These are phyloP conservation scores for Malus hybrid DNA, from an alignment of 331 rosid species.

Conservation along the genomic window DNA sequence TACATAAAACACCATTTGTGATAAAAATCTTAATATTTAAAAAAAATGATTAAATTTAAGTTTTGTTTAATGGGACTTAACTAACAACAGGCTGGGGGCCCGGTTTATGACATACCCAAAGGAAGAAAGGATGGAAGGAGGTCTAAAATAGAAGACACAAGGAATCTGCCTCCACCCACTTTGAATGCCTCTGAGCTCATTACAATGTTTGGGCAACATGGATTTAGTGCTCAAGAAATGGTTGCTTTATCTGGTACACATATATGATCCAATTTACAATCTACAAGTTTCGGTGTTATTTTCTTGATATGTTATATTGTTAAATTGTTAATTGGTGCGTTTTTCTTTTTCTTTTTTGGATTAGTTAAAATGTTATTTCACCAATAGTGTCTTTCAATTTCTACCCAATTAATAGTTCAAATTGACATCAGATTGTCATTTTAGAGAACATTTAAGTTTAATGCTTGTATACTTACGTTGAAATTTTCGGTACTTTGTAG, in stretches of 20 bases:
- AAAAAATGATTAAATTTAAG: not conserved
- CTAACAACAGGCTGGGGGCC: slow-evolving; percentile 64
- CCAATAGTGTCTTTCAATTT: no score
- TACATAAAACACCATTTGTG: no score
- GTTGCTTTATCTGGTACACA: slow-evolving; percentile 76
- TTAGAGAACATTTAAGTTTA: not conserved
- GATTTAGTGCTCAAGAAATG: slow-evolving; percentile 55
- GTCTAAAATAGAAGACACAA: slow-evolving; percentile 69
- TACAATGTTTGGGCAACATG: slow-evolving; percentile 46
- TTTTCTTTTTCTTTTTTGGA: no score
- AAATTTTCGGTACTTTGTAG: slow-evolving; percentile 10
- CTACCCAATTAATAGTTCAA: not conserved
- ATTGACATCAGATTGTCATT: no score
- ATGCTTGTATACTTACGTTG: not conserved
- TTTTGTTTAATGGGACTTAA: not conserved
- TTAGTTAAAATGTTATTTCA: no score
- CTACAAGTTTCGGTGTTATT: not conserved
- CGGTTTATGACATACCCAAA: slow-evolving; percentile 54
- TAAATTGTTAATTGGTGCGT: no score
- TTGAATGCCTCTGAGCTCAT: slow-evolving; percentile 71
- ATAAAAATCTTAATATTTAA: no score
- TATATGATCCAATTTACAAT: not conserved
- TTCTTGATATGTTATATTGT: no score
- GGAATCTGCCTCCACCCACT: slow-evolving; percentile 49
- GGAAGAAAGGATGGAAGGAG: slow-evolving; percentile 89